Base-by-base conservation (phyloP, 331 rosid genomes). In the Rosa hybrid region DNA sequence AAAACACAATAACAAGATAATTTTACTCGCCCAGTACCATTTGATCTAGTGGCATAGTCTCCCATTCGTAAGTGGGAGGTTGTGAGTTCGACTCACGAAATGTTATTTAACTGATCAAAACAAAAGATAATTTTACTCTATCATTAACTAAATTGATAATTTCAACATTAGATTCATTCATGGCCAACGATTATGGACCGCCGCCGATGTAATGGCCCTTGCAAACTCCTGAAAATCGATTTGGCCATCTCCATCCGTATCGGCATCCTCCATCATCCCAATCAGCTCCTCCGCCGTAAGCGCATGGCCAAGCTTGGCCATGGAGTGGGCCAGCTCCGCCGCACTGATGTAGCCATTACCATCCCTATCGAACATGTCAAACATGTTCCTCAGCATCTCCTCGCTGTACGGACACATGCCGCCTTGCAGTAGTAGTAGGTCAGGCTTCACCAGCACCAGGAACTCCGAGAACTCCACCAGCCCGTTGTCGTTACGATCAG, bases 261-360 rank as follows among this genome's bases (percentile, higher is more conserved):
- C 97, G 2, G 97, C 97, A 81, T 93, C 97, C 79, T 81, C 80
- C 63, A 93, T 93, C 98, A 93, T 93, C 62, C 97, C 95, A 0
- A 92, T 84, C 68, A 91, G 73, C 75, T 91, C 97, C 75, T 90
- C 91, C 11, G 84, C 88, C 16, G 97, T 90, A 34, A 90, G 89
- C 1, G 92, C 90, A 7, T 93, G 98, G 14, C 95, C 98, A 1
- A 93, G 85, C 77, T 82, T 89, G 16, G 94, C 98, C 98, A 93
- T 91, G 2, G 98, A 93, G 79, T 90, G 98, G 1, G 94, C 95
- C 83, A 93, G 64, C 84, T 93, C 98, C 1, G 98, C 97, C 2
- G 95, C 97, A 0, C 93, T 93, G 70, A 91, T 91, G 72, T 71
- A 88, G 16, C 95, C 98, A 8, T 91, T 89, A 12, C 94, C 95